These are phyloP conservation scores for Dryadomyces quercus-mongolicae DNA, from an alignment of 2,329 filamentous ascomycete species.

Conservation along the genomic window DNA sequence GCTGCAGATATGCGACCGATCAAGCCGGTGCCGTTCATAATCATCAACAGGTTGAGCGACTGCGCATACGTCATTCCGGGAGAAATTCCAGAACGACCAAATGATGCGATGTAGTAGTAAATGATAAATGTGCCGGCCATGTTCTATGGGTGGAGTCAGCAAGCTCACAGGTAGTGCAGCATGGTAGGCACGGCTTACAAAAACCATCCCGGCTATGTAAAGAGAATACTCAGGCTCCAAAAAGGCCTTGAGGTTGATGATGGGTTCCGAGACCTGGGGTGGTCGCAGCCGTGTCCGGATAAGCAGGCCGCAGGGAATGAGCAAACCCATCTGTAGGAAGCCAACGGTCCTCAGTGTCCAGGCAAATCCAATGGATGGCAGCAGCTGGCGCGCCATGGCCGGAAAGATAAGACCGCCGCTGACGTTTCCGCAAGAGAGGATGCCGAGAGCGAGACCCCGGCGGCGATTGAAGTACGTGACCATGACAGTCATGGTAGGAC, in stretches of 20 bases:
- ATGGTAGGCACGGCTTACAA: constrained; percentile 12
- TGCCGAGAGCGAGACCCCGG: constrained; percentile 20
- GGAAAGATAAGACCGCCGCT: constrained; percentile 27
- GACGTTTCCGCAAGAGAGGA: constrained; percentile 21
- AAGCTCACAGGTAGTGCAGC: constrained; percentile 14
- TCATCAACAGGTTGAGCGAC: constrained; percentile 37
- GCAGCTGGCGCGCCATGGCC: constrained; percentile 22
- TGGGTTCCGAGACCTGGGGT: constrained; percentile 21
- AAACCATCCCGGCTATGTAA: constrained; percentile 27
- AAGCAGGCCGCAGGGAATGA: constrained; percentile 18
- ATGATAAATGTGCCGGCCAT: constrained; percentile 28
- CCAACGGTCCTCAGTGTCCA: constrained; percentile 27
- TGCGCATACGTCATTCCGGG: constrained; percentile 12
- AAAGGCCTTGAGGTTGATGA: constrained; percentile 27
- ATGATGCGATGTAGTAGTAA: constrained; percentile 29
- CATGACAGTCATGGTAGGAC: constrained; percentile 21
- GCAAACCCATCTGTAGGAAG: constrained; percentile 23
- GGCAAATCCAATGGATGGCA: constrained; percentile 22
- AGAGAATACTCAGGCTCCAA: constrained; percentile 25
- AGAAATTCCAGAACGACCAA: constrained; percentile 15
- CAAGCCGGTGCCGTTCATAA: constrained; percentile 40
- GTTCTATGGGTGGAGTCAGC: neutral
- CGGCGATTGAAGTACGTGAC: constrained; percentile 24
- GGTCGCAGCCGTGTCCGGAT: constrained; percentile 21
- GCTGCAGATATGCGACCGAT: constrained; percentile 34